Percentiles rank a stretch among this genome's conserved stretches.
Evolutionary conservation across 2,329 filamentous ascomycete genomes (phyloP).

Genomic region (Aphanocladium album): DNA sequence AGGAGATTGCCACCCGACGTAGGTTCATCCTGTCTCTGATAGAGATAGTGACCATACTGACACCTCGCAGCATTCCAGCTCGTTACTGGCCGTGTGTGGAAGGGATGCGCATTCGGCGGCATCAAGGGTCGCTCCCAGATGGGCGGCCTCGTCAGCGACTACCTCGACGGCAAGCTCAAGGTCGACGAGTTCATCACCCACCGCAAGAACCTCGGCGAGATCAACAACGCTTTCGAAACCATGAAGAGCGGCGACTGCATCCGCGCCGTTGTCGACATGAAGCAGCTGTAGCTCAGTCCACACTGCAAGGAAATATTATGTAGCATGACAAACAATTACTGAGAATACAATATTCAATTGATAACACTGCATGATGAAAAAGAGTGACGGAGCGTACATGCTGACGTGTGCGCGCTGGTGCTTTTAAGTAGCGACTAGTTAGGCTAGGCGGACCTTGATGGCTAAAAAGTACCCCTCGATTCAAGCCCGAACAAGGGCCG

Average conservation of each 20-base stretch:
- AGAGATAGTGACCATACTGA: constrained; percentile 16
- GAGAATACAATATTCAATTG: not conserved
- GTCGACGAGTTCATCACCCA: constrained; percentile 99
- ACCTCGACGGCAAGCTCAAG: constrained; percentile 85
- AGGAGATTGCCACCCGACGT: constrained; percentile 93
- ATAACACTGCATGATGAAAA: too few relatives aligned
- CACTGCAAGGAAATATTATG: not conserved
- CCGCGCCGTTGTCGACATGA: constrained; percentile 78
- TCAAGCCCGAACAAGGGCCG: too few relatives aligned
- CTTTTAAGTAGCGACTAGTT: too few relatives aligned
- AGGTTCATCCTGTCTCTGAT: constrained; percentile 39
- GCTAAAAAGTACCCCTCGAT: too few relatives aligned
- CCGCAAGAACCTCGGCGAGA: constrained; percentile 72
- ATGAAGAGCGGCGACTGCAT: constrained; percentile 99
- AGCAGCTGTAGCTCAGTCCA: constrained; percentile 25
- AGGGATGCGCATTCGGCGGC: constrained; percentile 94
- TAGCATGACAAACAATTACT: not conserved
- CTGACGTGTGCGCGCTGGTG: too few relatives aligned
- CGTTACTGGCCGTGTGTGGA: constrained; percentile 96
- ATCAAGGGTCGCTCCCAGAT: constrained; percentile 97
- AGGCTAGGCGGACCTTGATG: too few relatives aligned
- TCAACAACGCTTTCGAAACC: constrained; percentile 84
- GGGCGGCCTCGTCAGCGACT: constrained; percentile 80
- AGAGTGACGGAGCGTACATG: too few relatives aligned
- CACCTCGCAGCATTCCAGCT: constrained; percentile 79